phyloP scores from a whole-genome alignment of 2,329 filamentous ascomycete species.

The Dactylellina cionopaga region DNA sequence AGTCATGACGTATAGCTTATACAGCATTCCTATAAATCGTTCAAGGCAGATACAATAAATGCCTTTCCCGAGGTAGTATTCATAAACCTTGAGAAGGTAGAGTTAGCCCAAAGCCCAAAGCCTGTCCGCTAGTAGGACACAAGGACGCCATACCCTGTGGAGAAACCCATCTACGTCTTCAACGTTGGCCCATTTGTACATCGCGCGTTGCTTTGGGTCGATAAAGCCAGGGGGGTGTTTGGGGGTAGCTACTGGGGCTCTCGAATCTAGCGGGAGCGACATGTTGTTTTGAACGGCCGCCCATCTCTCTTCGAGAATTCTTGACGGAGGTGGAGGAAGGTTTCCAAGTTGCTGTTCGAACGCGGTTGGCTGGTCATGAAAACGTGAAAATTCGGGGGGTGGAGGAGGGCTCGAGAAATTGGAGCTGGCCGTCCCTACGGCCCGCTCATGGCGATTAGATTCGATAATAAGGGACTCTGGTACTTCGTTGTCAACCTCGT shows the following conservation, averaged over 20 bases:
- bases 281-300: conserved; percentile 50
- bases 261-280: conserved; percentile 20
- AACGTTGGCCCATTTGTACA: conserved; percentile 94
- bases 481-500: conserved; percentile 67
- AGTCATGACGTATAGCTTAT: conserved; percentile 61
- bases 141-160: conserved; percentile 64
- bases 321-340: conserved; percentile 58
- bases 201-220: conserved; percentile 77
- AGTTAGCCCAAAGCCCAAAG: neutral
- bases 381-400: conserved; percentile 42
- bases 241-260: conserved; percentile 51
- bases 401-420: conserved; percentile 37
- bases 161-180: conserved; percentile 89
- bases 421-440: conserved; percentile 53
- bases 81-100: conserved; percentile 72
- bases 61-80: conserved; percentile 84
- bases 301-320: conserved; percentile 36
- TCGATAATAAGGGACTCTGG: conserved; percentile 73
- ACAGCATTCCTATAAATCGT: conserved; percentile 77
- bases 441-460: conserved; percentile 57
- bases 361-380: conserved; percentile 50
- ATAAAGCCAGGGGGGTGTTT: conserved; percentile 58
- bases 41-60: conserved; percentile 84
- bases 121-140: neutral
- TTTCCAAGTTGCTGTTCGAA: conserved; percentile 63